Base-by-base conservation (phyloP, 345 rosid species). In the Microthlaspi erraticum region DNA sequence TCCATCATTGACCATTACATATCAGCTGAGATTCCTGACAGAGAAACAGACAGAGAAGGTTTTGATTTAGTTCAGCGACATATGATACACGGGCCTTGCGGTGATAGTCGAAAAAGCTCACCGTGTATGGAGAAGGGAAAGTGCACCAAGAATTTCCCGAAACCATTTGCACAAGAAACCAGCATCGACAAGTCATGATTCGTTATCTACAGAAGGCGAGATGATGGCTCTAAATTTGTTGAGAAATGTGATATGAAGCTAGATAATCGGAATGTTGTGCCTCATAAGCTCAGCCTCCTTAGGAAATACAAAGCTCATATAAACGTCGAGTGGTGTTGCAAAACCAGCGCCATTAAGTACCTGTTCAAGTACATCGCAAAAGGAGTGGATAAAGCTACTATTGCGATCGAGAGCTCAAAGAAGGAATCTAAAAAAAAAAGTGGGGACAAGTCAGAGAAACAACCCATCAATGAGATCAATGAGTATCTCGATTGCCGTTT, bases 251-350 rank as follows among this genome's bases (percentile, higher is more conserved):
- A 45, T 1, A 31, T 8, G 1, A 62, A n/a, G 0, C 41, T 62
- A 2, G 42, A 62, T 46, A 62, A 44, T 31, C 38, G 36, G 4
- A 7, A 41, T 5, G 50, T 60, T 0, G 8, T 60, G 1, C 64
- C 64, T 8, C 18, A 60, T 11, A 60, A 41, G 7, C 64, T 41
- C 8, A 1, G 6, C 8, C 50, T 41, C 2, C 20, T 60, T 1
- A 60, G 23, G 31, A 41, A 41, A 23, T 60, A 19, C 17, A 20
- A 36, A 12, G 48, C 48, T 2, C 60, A 49, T 1, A 66, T 66
- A n/a, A 66, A 66, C 13, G 48, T 50, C 7, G 60, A 66, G 3
- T 52, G 70, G 60, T 66, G 60, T 33, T 36, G 16, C 32, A 29
- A 42, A 4, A 37, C 71, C 19, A 3, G 19, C 3, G 60, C 71